Conservation (phyloP, 371 early-diverging fungal genomes). For the Mortierella sp. region DNA sequence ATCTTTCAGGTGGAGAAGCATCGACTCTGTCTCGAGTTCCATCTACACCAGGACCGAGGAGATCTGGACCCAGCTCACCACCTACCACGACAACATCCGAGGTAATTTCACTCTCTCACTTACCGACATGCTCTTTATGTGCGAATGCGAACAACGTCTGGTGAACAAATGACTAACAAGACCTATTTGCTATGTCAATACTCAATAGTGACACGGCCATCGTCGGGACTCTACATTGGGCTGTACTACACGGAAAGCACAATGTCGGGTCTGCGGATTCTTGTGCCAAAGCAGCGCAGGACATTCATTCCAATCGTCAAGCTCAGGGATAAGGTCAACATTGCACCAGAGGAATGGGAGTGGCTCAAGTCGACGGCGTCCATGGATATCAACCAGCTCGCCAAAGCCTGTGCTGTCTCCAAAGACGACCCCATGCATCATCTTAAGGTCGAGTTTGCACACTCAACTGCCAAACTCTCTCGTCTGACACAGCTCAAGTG, state of each 20-base stretch:
- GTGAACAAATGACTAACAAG: neutral
- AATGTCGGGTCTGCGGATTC: slow-evolving; percentile 56
- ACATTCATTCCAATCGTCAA: slow-evolving; percentile 58
- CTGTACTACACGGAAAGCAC: slow-evolving; percentile 59
- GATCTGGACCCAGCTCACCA: slow-evolving; percentile 41
- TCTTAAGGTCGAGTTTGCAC: slow-evolving; percentile 50
- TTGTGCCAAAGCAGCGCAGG: slow-evolving; percentile 56
- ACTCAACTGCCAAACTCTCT: slow-evolving; percentile 36
- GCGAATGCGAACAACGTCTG: neutral
- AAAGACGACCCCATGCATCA: slow-evolving; percentile 53
- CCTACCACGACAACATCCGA: slow-evolving; percentile 38
- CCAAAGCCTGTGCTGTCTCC: slow-evolving; percentile 47
- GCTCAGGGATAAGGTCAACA: slow-evolving; percentile 45
- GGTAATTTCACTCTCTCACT: slow-evolving; percentile 2
- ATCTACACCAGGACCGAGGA: slow-evolving; percentile 48
- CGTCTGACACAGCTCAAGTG: slow-evolving; percentile 42
- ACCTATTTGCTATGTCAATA: no score
- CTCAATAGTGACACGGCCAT: slow-evolving; percentile 46
- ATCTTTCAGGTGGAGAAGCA: slow-evolving; percentile 38
- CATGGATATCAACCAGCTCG: slow-evolving; percentile 23
- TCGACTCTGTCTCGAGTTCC: slow-evolving; percentile 41
- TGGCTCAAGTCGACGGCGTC: slow-evolving; percentile 40
- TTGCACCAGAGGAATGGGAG: slow-evolving; percentile 40
- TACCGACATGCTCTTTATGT: no score
- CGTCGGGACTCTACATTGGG: slow-evolving; percentile 59